A percentile compares a stretch with the other conserved stretches of the same genome.
phyloP scores from a whole-genome alignment of 1,284 basidiomycete species.

The Xanthoconium separans region DNA sequence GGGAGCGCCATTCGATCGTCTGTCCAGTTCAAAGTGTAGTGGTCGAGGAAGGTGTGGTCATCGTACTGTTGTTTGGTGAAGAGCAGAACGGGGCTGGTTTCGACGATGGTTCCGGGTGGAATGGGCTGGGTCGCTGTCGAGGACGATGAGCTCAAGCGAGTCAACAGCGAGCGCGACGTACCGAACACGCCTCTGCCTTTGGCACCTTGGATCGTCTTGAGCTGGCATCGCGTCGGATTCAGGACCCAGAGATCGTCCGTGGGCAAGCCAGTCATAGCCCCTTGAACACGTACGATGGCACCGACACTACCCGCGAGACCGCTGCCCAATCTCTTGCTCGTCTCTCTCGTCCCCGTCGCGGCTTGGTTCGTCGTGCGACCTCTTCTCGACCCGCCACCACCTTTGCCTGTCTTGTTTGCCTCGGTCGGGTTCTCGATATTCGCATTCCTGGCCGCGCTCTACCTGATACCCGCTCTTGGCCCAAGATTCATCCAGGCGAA shows the following conservation, averaged over 20 bases:
- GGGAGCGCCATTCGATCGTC: constrained; percentile 84
- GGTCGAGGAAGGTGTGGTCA: constrained; percentile 71
- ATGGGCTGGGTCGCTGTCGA: constrained; percentile 56
- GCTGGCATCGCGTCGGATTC: constrained; percentile 20
- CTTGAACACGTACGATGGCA: constrained; percentile 20
- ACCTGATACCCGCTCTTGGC: constrained; percentile 74
- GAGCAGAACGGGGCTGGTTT: constrained; percentile 86
- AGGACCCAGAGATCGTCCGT: constrained; percentile 7
- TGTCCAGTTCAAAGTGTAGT: constrained; percentile 85
- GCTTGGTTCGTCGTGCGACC: constrained; percentile 70
- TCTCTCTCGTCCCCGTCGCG: constrained; percentile 61
- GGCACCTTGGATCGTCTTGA: constrained; percentile 31
- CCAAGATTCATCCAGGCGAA: constrained; percentile 74
- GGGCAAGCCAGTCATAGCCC: constrained; percentile 14
- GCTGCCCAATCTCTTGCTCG: constrained; percentile 51
- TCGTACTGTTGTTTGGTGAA: constrained; percentile 74
- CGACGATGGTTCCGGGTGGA: constrained; percentile 65
- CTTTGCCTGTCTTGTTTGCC: constrained; percentile 67
- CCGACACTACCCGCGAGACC: constrained; percentile 42
- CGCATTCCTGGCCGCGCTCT: constrained; percentile 71
- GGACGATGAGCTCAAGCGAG: background rate
- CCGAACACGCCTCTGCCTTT: constrained; percentile 70
- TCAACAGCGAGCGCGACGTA: constrained; percentile 25
- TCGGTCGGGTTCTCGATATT: constrained; percentile 81
- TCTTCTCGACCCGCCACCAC: constrained; percentile 62